Evolutionary conservation across 192 early-diverging fungal species (phyloP), one percentile per base, ranked within the genome.

Genomic region (Chytriomyces sp.): DNA sequence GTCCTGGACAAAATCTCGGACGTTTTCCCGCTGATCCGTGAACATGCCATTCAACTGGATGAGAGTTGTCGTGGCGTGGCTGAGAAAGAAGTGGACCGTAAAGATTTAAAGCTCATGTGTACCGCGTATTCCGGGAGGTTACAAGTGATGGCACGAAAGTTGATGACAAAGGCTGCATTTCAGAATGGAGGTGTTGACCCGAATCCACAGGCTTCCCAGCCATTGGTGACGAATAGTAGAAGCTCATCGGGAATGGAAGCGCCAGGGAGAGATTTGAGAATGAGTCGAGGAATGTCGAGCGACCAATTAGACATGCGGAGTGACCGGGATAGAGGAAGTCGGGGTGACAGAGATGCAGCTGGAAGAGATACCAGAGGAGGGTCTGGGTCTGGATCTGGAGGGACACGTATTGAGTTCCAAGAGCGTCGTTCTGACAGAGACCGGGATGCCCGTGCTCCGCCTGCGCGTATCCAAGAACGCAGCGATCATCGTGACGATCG

Each of bases 31-130:
- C 79, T 81, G 3, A 85, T 90, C 18, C 69, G 77, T 3, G 73
- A 83, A 50, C 75, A 91, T n/a, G 92, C 92, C n/a, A 71, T 84
- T 35, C 66, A 63, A 6, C 72, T 95, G 3, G 79, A 85, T 9
- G 44, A 69, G 5, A 71, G 69, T 1, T 75, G 89, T 24, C 59
- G 88, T 46, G 76, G 76, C 0, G 82, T 94, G 10, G 85, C 81
- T n/a, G 63, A 77, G 2, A 82, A 76, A 16, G 93, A 94, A 77
- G 81, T 76, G 9, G 69, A 71, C 7, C 77, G 92, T 11, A 88
- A 86, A 43, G 93, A 95, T 79, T 78, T 95, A 45, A 93, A 93
- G 67, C 80, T 90, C 5, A 61, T 95, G 28, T 92, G 93, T 0
- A 78, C 81, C 20, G 82, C 86, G 2, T 93, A 91, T 67, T 50